These are phyloP conservation scores for Syzygium syzygioides DNA, from an alignment of 441 rosid species.

Conservation along the genomic window DNA sequence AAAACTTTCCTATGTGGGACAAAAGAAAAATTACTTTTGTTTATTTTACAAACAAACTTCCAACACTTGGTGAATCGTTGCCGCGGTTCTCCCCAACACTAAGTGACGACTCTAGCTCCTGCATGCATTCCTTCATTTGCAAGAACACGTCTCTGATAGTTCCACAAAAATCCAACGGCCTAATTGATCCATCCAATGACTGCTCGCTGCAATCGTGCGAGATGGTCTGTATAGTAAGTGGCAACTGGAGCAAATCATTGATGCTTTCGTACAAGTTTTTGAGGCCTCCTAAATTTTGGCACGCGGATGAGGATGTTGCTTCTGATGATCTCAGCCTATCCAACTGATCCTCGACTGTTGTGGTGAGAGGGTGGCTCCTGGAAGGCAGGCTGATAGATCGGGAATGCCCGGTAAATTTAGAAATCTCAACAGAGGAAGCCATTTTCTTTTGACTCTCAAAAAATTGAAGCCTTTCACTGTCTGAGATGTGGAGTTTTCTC, in stretches of 20 bases:
- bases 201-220: neutral
- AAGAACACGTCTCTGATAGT: neutral
- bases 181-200: neutral
- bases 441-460: neutral
- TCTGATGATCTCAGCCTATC: neutral
- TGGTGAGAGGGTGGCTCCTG: neutral
- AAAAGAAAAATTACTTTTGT: no score
- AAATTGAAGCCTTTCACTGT: neutral
- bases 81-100: no score
- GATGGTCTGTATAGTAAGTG: neutral
- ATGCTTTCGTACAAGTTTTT: neutral
- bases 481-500: neutral
- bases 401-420: neutral
- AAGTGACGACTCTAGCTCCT: neutral
- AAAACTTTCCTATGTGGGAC: no score
- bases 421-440: neutral
- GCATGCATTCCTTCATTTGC: neutral
- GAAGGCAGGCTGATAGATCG: conserved; percentile 10
- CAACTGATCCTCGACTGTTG: neutral
- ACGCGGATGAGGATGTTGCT: neutral
- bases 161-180: neutral
- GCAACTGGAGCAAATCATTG: conserved; percentile 3
- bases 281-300: neutral
- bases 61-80: no score
- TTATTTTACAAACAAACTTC: no score